Percentiles rank a stretch among this genome's conserved stretches.
These are phyloP conservation scores for rapeseed (Brassica napus) DNA, from an alignment of 345 rosid genomes.

Conservation along the genomic window DNA sequence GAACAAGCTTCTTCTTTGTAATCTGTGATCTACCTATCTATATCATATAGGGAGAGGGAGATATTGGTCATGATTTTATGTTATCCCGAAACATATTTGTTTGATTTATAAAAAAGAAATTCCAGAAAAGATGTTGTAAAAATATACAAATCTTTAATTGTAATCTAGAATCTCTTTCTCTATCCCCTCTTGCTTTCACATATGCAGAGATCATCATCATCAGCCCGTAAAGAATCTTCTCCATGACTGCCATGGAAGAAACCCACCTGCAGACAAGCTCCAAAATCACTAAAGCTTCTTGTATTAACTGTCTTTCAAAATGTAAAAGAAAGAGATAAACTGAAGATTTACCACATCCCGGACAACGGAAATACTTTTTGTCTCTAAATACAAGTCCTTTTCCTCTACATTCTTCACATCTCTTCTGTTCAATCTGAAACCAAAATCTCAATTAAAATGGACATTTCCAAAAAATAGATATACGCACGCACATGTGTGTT, in stretches of 20 bases:
- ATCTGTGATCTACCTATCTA: constrained; percentile 13
- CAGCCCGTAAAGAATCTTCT: constrained; percentile 84
- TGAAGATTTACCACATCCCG: constrained; percentile 49
- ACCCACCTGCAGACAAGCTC: constrained; percentile 59
- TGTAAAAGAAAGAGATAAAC: background rate
- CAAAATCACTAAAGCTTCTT: constrained; percentile 1
- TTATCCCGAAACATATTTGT: constrained; percentile 17
- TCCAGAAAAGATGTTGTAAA: background rate
- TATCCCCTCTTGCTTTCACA: background rate
- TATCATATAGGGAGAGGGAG: background rate
- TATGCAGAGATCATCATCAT: constrained; percentile 19
- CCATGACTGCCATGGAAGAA: constrained; percentile 96
- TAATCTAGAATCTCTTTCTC: background rate
- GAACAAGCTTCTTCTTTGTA: constrained; percentile 26
- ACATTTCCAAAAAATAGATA: background rate
- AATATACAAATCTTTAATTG: constrained; percentile 11
- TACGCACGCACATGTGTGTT: background rate
- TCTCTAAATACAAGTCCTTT: constrained; percentile 68
- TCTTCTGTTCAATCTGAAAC: constrained; percentile 74
- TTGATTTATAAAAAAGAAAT: no score
- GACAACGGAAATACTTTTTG: constrained; percentile 63
- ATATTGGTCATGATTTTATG: constrained; percentile 19
- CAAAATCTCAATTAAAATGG: constrained; percentile 13
- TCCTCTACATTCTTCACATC: constrained; percentile 71
- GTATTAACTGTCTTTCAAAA: background rate